Percentiles rank a stretch among this genome's conserved stretches.
These are phyloP conservation scores for Penicillium sp. DNA, from an alignment of 2,329 filamentous ascomycete species.

Conservation along the genomic window DNA sequence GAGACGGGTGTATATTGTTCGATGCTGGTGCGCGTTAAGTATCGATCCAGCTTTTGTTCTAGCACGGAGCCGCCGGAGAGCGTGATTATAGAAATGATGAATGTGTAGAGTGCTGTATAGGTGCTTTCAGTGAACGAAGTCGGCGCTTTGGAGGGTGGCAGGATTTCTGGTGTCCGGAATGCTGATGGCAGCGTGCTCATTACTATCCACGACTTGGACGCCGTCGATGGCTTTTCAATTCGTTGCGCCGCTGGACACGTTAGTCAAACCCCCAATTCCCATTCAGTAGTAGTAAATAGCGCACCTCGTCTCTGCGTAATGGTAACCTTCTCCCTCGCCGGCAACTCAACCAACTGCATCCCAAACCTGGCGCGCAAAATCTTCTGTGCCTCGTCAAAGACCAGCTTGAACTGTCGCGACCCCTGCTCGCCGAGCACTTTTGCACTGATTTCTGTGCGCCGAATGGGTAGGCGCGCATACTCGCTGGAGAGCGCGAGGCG, in stretches of 20 bases:
- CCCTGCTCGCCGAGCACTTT: conserved; percentile 69
- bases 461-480: conserved; percentile 55
- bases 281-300: conserved; percentile 14
- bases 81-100: conserved; percentile 72
- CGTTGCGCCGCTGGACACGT: conserved; percentile 47
- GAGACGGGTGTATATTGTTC: conserved; percentile 70
- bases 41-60: conserved; percentile 73
- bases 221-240: conserved; percentile 37
- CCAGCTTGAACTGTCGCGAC: conserved; percentile 65
- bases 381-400: conserved; percentile 74
- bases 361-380: conserved; percentile 72
- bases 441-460: conserved; percentile 54
- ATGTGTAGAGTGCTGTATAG: conserved; percentile 76
- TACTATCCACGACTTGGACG: conserved; percentile 70
- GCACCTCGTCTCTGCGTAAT: conserved; percentile 72
- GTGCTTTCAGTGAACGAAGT: conserved; percentile 66
- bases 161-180: conserved; percentile 64
- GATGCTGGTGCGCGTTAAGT: conserved; percentile 70
- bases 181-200: conserved; percentile 65
- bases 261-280: not conserved
- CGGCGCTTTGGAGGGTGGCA: conserved; percentile 64
- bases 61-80: conserved; percentile 69
- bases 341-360: conserved; percentile 88
- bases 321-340: conserved; percentile 74
- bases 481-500: conserved; percentile 60